Evolutionary conservation across 805 yeast genomes (phyloP), one percentile per base, ranked within the genome.

Genomic region (Wickerhamiella sorbophila): DNA sequence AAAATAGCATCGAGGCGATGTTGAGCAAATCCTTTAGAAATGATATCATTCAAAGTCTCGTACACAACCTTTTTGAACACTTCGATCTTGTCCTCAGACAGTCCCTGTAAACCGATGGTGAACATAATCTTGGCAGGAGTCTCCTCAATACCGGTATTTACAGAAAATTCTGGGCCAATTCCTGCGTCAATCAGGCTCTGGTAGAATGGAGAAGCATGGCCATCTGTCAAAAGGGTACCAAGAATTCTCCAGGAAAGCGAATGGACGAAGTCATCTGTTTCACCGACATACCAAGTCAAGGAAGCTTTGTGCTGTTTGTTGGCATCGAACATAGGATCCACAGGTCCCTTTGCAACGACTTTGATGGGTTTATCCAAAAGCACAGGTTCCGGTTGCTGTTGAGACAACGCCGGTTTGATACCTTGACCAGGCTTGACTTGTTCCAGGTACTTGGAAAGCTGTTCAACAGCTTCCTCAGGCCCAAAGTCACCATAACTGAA

Each of bases 161-260:
- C 81, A 1, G 88, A 66, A 55, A 78, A 91, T 49, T 91, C 96
- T 40, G 82, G 74, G 33, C 91, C 97, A 27, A 78, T 56, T 1
- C 88, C 91, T 1, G 80, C 62, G 58, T 91, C 98, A 42, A 91
- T 80, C 42, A 91, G 65, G n/a, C 74, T 73, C 59, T 86, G 84
- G 59, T 87, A 84, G 42, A 91, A 67, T 5, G 94, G 88, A 4
- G 97, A 79, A 10, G 91, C 80, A 55, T 88, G 97, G 2, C 97
- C 97, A 56, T 84, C 95, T 49, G 79, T 72, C 27, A 91, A 64
- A 40, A 91, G 63, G 19, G 77, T 72, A 17, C 82, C 74, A 38
- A 86, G 62, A 8, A 86, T 64, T 44, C 77, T 79, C 69, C 86
- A 66, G 36, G 80, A 68, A 57, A 87, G 81, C 0, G 85, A 65